Evolutionary conservation across 2,329 filamentous ascomycete genomes (phyloP).

Genomic region (Tolypocladium tropicale): DNA sequence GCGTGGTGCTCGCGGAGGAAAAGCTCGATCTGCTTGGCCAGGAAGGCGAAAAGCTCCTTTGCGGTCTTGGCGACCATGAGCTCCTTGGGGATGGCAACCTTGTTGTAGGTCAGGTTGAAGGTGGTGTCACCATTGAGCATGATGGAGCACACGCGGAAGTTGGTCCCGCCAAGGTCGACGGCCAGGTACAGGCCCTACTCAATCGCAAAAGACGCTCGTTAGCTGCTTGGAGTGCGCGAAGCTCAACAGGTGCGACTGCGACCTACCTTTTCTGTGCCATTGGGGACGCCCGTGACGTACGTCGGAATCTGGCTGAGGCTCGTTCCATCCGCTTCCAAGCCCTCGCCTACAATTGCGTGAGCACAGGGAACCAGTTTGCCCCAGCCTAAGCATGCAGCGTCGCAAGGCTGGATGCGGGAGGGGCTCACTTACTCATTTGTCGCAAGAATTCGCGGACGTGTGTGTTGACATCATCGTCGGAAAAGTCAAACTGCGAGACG

Average conservation of each 20-base stretch:
- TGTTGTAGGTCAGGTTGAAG: constrained; percentile 86
- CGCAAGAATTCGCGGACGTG: constrained; percentile 77
- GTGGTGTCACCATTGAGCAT: constrained; percentile 88
- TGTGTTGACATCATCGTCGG: constrained; percentile 64
- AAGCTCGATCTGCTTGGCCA: constrained; percentile 82
- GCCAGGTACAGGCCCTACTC: constrained; percentile 86
- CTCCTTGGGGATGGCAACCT: constrained; percentile 80
- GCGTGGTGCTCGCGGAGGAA: constrained; percentile 83
- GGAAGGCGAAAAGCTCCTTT: constrained; percentile 80
- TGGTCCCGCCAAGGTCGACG: constrained; percentile 95
- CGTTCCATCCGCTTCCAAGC: constrained; percentile 64
- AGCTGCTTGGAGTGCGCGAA: background rate
- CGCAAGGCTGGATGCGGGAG: background rate
- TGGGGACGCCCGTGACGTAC: constrained; percentile 90
- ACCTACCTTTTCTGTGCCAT: constrained; percentile 89
- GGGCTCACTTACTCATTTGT: constrained; percentile 59
- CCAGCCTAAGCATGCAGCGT: background rate
- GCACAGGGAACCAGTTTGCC: background rate
- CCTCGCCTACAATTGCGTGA: constrained; percentile 51
- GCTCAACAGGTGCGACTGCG: background rate
- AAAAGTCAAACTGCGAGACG: constrained; percentile 77
- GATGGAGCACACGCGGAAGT: constrained; percentile 96
- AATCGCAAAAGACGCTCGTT: background rate
- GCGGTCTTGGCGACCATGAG: constrained; percentile 85
- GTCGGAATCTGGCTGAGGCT: constrained; percentile 93